Conservation (phyloP, 148 eudicot species). For the Rhododendron ovatum region DNA sequence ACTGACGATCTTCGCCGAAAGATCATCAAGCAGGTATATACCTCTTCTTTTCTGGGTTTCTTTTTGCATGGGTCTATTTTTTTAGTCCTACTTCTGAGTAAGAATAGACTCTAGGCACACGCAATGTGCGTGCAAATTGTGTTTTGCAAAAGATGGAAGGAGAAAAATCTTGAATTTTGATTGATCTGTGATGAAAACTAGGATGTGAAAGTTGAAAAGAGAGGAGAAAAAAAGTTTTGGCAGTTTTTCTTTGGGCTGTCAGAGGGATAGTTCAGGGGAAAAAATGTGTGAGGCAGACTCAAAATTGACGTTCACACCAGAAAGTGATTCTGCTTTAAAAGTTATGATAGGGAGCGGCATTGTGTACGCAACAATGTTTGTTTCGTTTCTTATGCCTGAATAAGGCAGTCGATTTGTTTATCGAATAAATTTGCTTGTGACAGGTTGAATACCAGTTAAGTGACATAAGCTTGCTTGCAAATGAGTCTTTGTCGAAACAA, state of each 20-base stretch:
- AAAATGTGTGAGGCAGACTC: background rate
- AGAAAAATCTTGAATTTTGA: background rate
- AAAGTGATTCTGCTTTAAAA: background rate
- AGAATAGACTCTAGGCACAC: background rate
- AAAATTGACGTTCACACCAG: background rate
- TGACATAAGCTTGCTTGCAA: conserved; percentile 89
- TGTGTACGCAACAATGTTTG: background rate
- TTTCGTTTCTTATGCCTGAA: background rate
- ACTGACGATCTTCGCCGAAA: conserved; percentile 53
- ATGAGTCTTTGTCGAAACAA: conserved; percentile 73
- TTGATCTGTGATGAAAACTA: background rate
- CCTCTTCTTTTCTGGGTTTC: too few relatives aligned
- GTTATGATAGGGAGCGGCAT: background rate
- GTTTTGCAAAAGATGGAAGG: background rate
- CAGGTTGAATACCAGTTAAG: conserved; percentile 90
- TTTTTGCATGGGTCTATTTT: background rate
- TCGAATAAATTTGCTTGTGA: background rate
- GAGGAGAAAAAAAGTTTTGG: background rate
- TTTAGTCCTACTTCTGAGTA: background rate
- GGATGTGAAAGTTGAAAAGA: background rate
- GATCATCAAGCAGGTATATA: conserved; percentile 66
- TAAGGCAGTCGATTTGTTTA: background rate
- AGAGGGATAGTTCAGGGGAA: background rate
- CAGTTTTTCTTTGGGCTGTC: background rate
- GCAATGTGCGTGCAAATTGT: background rate